A percentile compares a stretch with the other conserved stretches of the same genome.
Conservation (phyloP, 2,329 filamentous ascomycete species). For the Colletotrichum ledebouriae region DNA sequence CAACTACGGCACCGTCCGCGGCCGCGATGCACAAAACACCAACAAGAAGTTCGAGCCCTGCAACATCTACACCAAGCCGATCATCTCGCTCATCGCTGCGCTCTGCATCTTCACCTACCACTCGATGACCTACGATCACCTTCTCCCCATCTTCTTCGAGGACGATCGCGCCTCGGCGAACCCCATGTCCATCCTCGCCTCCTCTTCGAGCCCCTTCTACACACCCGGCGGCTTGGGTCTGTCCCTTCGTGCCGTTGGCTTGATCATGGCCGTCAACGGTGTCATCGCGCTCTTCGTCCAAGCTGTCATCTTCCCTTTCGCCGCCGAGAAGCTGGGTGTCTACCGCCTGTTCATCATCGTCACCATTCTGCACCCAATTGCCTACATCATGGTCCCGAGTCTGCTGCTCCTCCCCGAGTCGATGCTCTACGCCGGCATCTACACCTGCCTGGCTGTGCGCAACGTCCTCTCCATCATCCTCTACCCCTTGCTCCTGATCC, state of each 20-base stretch:
- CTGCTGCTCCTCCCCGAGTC: slow-evolving; percentile 68
- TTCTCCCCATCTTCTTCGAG: slow-evolving; percentile 93
- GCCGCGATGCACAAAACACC: slow-evolving; percentile 51
- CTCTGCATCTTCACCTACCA: slow-evolving; percentile 94
- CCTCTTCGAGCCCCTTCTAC: slow-evolving; percentile 62
- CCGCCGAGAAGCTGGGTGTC: slow-evolving; percentile 70
- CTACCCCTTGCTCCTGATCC: slow-evolving; percentile 76
- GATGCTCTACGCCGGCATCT: slow-evolving; percentile 69
- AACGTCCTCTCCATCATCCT: slow-evolving; percentile 73
- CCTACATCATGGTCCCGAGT: slow-evolving; percentile 71
- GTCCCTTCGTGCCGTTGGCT: slow-evolving; percentile 72
- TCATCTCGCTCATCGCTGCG: slow-evolving; percentile 83
- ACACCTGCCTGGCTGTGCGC: slow-evolving; percentile 67
- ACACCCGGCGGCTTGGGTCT: slow-evolving; percentile 74
- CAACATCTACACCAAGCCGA: slow-evolving; percentile 68
- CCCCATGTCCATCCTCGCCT: slow-evolving; percentile 52
- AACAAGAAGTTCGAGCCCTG: slow-evolving; percentile 51
- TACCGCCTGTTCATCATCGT: slow-evolving; percentile 71
- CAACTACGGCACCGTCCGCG: slow-evolving; percentile 80
- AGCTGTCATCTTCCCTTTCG: slow-evolving; percentile 71
- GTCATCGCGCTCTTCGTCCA: slow-evolving; percentile 71
- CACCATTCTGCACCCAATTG: slow-evolving; percentile 71
- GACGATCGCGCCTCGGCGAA: slow-evolving; percentile 68
- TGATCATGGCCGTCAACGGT: slow-evolving; percentile 72
- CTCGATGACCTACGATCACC: slow-evolving; percentile 93